Conservation (phyloP, 2,329 filamentous ascomycete species). For the Colletotrichum agaves region DNA sequence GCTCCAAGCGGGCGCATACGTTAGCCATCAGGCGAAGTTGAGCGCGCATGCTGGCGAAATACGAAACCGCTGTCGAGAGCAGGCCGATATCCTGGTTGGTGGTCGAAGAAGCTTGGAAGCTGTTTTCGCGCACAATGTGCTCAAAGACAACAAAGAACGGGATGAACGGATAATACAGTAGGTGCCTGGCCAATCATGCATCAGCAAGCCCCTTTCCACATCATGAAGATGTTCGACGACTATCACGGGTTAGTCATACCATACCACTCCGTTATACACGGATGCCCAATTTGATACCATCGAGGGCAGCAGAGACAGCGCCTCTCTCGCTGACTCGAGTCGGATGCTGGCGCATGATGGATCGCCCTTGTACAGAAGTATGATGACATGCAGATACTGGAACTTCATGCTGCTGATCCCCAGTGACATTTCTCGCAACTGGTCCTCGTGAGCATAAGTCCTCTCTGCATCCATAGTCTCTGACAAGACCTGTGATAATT, state of each 20-base stretch:
- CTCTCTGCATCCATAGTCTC: background rate
- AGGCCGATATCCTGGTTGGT: background rate
- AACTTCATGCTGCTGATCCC: conserved; percentile 15
- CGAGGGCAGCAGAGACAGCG: conserved; percentile 3
- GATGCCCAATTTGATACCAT: conserved; percentile 25
- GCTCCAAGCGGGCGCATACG: conserved; percentile 2
- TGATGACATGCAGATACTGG: conserved; percentile 19
- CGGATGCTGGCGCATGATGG: background rate
- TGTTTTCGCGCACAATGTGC: background rate
- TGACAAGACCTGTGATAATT: background rate
- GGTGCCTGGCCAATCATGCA: background rate
- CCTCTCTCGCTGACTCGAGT: conserved; percentile 12
- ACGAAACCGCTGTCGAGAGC: conserved; percentile 7
- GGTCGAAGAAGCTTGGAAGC: background rate
- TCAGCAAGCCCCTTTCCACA: background rate
- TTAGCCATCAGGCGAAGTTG: conserved; percentile 8
- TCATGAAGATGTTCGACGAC: too few relatives aligned
- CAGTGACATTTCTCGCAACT: conserved; percentile 18
- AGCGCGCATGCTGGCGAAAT: conserved; percentile 21
- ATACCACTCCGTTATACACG: conserved; percentile 19
- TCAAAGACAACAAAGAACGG: conserved; percentile 16
- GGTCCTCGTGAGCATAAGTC: background rate
- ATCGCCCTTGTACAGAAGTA: conserved; percentile 18
- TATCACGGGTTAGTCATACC: too few relatives aligned
- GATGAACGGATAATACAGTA: conserved; percentile 24